Conservation (phyloP, 306 rosid genomes). For the Crataegus laevigata region DNA sequence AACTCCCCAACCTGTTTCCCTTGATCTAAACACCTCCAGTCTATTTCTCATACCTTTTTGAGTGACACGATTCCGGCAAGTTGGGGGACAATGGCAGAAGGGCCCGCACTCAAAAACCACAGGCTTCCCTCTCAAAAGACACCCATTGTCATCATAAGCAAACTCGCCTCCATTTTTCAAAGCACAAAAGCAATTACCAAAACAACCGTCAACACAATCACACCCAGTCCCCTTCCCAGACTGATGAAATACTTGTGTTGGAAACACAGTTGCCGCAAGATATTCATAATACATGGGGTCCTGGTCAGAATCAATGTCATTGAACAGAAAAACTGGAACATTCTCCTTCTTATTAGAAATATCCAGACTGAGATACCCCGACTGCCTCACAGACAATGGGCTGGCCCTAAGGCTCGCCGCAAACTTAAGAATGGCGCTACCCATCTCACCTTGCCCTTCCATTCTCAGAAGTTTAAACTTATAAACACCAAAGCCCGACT, state of each 20-base stretch:
- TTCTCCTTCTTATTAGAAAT: constrained; percentile 53
- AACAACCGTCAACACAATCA: constrained; percentile 48
- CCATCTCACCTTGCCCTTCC: constrained; percentile 87
- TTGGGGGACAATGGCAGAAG: constrained; percentile 66
- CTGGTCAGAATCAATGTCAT: constrained; percentile 58
- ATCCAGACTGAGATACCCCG: constrained; percentile 56
- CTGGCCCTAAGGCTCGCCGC: constrained; percentile 47
- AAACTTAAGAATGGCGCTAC: constrained; percentile 52
- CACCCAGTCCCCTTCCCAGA: constrained; percentile 58
- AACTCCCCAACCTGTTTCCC: constrained; percentile 95
- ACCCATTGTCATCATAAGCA: constrained; percentile 58
- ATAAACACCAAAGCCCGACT: constrained; percentile 87
- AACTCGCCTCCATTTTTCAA: constrained; percentile 72
- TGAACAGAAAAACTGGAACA: constrained; percentile 49
- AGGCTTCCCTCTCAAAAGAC: constrained; percentile 81
- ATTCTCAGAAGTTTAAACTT: constrained; percentile 74
- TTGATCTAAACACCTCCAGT: constrained; percentile 82
- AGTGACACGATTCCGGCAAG: constrained; percentile 67
- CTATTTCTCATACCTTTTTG: constrained; percentile 62
- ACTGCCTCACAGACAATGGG: constrained; percentile 47
- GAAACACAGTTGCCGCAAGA: constrained; percentile 52
- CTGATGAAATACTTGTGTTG: constrained; percentile 55
- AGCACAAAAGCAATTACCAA: constrained; percentile 64
- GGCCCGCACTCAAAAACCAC: constrained; percentile 85
- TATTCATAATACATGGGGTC: constrained; percentile 70